phyloP scores from a whole-genome alignment of 257 asterid genomes.

The Penstemon barbatus region DNA sequence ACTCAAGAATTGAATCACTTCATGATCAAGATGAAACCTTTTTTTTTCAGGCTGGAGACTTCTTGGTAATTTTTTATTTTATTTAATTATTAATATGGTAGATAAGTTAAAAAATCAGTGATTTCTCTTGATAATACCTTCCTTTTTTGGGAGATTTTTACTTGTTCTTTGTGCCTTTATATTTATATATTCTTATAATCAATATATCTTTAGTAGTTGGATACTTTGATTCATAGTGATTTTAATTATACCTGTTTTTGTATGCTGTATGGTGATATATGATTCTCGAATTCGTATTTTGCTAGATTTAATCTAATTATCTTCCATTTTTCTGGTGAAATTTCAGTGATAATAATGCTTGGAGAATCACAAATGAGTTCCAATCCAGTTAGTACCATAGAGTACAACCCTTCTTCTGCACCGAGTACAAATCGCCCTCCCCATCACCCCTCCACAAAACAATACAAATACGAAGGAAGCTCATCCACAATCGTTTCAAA shows the following conservation, averaged over 20 bases:
- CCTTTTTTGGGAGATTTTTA: too few species aligned
- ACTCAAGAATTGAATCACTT: conserved; percentile 27
- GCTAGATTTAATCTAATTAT: conserved; percentile 17
- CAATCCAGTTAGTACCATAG: conserved; percentile 36
- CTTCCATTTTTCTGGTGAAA: neutral
- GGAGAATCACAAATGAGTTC: conserved; percentile 62
- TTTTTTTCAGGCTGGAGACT: conserved; percentile 14
- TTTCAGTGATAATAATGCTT: conserved; percentile 42
- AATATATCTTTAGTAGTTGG: too few species aligned
- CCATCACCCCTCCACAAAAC: conserved; percentile 51
- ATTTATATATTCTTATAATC: too few species aligned
- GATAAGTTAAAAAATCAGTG: too few species aligned
- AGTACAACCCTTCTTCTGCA: conserved; percentile 33
- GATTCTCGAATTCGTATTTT: conserved; percentile 20
- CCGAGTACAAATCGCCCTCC: conserved; percentile 53
- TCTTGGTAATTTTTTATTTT: conserved; percentile 23
- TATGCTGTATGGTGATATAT: neutral
- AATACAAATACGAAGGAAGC: conserved; percentile 40
- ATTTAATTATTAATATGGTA: neutral
- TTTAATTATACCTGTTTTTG: neutral
- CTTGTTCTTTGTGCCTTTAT: too few species aligned
- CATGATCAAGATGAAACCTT: conserved; percentile 23
- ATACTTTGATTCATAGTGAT: neutral
- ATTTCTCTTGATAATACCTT: too few species aligned
- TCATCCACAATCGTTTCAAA: conserved; percentile 42